Base-by-base conservation (phyloP, 768 basidiomycete genomes). In the Auricularia auricula-judae region DNA sequence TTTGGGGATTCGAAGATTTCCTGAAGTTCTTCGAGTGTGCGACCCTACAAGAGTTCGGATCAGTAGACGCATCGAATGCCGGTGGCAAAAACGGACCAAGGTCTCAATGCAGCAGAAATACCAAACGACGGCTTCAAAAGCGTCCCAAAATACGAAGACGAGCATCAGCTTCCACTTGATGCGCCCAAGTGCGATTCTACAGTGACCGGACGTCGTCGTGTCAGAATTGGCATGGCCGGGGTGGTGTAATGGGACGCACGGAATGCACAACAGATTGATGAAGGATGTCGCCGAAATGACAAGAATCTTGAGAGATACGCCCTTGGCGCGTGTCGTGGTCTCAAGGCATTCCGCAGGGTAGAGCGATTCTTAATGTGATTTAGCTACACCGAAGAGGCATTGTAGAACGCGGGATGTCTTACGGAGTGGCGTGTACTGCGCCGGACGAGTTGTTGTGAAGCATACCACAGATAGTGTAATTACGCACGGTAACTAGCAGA, bases 181-280 rank as follows among this genome's bases (percentile, higher is more conserved):
- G 23, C 10, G 18, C 7, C 39, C 54, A 21, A 42, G 36, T 14
- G 56, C 47, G 53, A 60, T 53, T 18, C 62, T 47, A 16, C 68
- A 65, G 70, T 66, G n/a, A 33, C 21, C 21, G 29, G 29, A 29
- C 29, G 29, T 29, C 29, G 29, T 0, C 29, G 29, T 29, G 29
- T 29, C 29, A 29, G 29, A 29, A 29, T 29, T 29, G 29, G 29
- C 29, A 29, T 3, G 29, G 29, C 29, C 29, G 29, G 23, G 29
- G 29, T 29, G 29, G 29, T 29, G 2, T 29, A 29, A 29, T 29
- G 29, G 16, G 11, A 71, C 75, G 66, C 73, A 74, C 1, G 76
- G 76, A 14, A 73, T 74, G n/a, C 72, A 73, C 63, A 72, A 74
- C 36, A 67, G 64, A 68, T 76, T 76, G 72, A 76, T 74, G 71